Evolutionary conservation across 345 rosid genomes (phyloP).

Genomic region (Eucalyptus sideroxylon): DNA sequence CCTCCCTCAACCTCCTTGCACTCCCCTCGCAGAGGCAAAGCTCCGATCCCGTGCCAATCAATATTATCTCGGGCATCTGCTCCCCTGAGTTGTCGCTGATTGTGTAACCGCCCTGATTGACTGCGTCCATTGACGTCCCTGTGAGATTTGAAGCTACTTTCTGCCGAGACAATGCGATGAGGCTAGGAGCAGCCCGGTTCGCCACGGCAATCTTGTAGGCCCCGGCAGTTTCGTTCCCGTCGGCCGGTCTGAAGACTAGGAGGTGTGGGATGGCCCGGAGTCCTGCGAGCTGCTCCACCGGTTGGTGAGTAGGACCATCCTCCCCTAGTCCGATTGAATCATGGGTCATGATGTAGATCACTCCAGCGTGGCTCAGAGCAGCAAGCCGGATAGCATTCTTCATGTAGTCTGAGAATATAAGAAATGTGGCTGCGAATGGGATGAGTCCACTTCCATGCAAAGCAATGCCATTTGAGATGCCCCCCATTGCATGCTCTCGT

Average conservation of each 20-base stretch:
- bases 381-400: conserved; percentile 12
- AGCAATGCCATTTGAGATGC: conserved; percentile 27
- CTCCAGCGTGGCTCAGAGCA: conserved; percentile 23
- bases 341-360: conserved; percentile 19
- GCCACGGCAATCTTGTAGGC: conserved; percentile 9
- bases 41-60: conserved; percentile 25
- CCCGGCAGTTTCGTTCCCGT: conserved; percentile 26
- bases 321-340: conserved; percentile 30
- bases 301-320: conserved; percentile 34
- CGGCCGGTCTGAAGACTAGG: conserved; percentile 20
- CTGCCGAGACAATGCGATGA: conserved; percentile 16
- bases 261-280: conserved; percentile 14
- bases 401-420: conserved; percentile 24
- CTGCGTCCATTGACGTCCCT: conserved; percentile 5
- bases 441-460: conserved; percentile 6
- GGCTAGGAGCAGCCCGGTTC: conserved; percentile 5
- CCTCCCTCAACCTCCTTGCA: conserved; percentile 5
- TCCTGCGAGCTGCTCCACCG: conserved; percentile 22
- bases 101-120: conserved; percentile 14
- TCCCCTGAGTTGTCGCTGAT: conserved; percentile 9
- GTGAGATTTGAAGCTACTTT: conserved; percentile 5
- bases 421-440: conserved; percentile 22
- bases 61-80: conserved; percentile 6
- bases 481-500: conserved; percentile 28
- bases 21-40: conserved; percentile 3